A percentile compares a stretch with the other conserved stretches of the same genome.
Conservation (phyloP, 2,329 filamentous ascomycete species). For the Xylariaceae sp. region DNA sequence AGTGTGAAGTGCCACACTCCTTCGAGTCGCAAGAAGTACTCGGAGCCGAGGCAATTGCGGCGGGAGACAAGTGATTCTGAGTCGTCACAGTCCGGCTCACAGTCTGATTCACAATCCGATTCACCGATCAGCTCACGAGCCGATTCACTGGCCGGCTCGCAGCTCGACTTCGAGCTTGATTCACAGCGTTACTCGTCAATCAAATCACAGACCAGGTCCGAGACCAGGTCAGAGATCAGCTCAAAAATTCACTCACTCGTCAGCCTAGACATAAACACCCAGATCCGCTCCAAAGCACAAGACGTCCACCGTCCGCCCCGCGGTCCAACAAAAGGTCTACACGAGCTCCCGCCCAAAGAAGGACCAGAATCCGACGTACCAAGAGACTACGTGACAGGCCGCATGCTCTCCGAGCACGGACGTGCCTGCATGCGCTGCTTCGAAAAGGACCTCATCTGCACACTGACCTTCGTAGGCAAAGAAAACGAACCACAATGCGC, state of each 20-base stretch:
- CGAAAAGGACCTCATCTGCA: slow-evolving; percentile 25
- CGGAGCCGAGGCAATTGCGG: neutral
- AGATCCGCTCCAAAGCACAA: no score
- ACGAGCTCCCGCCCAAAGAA: neutral
- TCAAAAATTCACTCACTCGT: neutral
- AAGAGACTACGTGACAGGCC: slow-evolving; percentile 17
- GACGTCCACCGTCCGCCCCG: neutral
- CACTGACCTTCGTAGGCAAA: slow-evolving; percentile 20
- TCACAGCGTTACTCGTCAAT: no score
- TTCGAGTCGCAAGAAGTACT: no score
- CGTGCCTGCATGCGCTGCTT: slow-evolving; percentile 24
- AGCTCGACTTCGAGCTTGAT: no score
- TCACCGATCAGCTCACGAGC: no score
- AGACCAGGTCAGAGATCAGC: neutral
- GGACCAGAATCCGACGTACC: neutral
- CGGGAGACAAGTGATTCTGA: no score
- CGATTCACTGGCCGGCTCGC: no score
- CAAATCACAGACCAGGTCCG: neutral
- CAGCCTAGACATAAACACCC: no score
- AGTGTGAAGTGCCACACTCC: slow-evolving; percentile 2
- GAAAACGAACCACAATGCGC: slow-evolving; percentile 20
- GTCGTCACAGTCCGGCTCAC: no score
- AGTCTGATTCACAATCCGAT: no score
- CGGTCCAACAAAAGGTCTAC: neutral
- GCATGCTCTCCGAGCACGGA: slow-evolving; percentile 13